A percentile compares a stretch with the other conserved stretches of the same genome.
Evolutionary conservation across 805 yeast genomes (phyloP).

Genomic region (Nakazawaea peltata): DNA sequence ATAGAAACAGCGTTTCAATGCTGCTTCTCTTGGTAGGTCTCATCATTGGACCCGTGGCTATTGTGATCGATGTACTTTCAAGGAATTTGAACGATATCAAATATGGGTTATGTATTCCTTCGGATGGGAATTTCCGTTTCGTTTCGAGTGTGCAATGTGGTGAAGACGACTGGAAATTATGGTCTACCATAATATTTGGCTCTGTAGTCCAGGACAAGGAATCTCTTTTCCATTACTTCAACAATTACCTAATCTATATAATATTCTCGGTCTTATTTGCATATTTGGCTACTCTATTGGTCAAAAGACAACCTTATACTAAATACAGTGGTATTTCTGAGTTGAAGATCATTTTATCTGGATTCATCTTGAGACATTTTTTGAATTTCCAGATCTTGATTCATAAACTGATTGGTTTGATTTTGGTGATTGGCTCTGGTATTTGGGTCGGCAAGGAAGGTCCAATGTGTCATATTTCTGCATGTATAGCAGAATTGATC

Average conservation of each 20-base stretch:
- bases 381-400: constrained; percentile 44
- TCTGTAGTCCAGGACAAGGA: constrained; percentile 17
- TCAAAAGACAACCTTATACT: constrained; percentile 27
- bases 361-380: constrained; percentile 47
- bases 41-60: constrained; percentile 38
- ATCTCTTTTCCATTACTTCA: constrained; percentile 13
- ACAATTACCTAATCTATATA: constrained; percentile 28
- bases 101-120: constrained; percentile 39
- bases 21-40: constrained; percentile 37
- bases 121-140: constrained; percentile 12
- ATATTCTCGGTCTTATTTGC: constrained; percentile 31
- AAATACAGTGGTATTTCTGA: constrained; percentile 67
- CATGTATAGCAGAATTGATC: constrained; percentile 42
- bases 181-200: constrained; percentile 25
- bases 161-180: constrained; percentile 18
- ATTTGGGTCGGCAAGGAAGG: constrained; percentile 85
- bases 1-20: constrained; percentile 35
- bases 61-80: constrained; percentile 39
- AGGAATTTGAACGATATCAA: constrained; percentile 44
- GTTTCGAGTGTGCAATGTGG: constrained; percentile 24
- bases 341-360: constrained; percentile 59
- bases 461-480: constrained; percentile 74
- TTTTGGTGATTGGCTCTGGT: constrained; percentile 66
- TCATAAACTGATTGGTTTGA: constrained; percentile 48
- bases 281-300: constrained; percentile 24